Evolutionary conservation across 1,139 yeast species (phyloP), one percentile per base, ranked within the genome.

Genomic region (Scheffersomyces quercinus): DNA sequence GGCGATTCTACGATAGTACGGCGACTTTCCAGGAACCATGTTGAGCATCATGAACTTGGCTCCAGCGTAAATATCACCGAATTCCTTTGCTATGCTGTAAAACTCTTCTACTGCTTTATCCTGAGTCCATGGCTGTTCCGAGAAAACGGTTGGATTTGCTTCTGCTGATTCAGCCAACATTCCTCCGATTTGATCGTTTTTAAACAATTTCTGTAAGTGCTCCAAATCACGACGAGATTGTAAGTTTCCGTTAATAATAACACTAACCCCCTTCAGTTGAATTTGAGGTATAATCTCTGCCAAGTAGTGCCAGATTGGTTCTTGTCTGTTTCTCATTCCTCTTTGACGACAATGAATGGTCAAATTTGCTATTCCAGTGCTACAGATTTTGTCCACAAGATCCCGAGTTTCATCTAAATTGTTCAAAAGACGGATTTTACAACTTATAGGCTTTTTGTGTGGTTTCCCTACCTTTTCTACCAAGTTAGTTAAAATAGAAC

Each of bases 101-200:
- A 79, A 87, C 51, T 88, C 86, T 36, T 68, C 70, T 10, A 80
- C 75, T 4, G 81, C 68, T 24, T 68, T 60, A 29, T 67, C 70
- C 85, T 93, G 87, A 0, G 79, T 71, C 37, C 74, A 58, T 1
- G 87, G 82, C 0, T 56, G 53, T 9, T 60, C 60, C 12, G 65
- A 60, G 60, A 93, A 93, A 39, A 89, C 85, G 1, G 96, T 77
- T 6, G 96, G 93, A 58, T 93, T 91, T 8, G 78, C 60, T 63
- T 93, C 98, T 0, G 97, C 98, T 29, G 83, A 82, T 40, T 90
- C 87, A 1, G 97, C 99, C 53, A 91, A 83, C 99, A 93, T 93
- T 6, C 89, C 93, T 2, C 98, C 96, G 11, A 85, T 53, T 10
- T 59, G 64, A 44, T 79, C 79, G 2, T 74, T 68, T 0, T 83